Percentiles rank a stretch among this genome's conserved stretches.
Evolutionary conservation across 495 filamentous ascomycete genomes (phyloP).

Genomic region (Penicillium goetzii): DNA sequence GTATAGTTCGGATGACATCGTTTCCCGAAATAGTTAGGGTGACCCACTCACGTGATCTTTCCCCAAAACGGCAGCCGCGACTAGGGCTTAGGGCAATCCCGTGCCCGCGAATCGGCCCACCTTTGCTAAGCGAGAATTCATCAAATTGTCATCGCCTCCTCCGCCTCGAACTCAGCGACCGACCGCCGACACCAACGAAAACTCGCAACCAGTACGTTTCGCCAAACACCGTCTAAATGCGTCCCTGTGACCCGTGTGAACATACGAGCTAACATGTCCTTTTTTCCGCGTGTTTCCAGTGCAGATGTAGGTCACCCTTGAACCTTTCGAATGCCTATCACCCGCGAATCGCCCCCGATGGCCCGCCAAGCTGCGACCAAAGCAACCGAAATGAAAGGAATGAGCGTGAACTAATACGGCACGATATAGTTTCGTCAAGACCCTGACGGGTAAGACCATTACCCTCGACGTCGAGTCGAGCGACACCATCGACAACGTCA

Average conservation of each 20-base stretch:
- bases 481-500: constrained; percentile 99
- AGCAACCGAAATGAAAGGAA: constrained; percentile 13
- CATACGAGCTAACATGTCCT: constrained; percentile 41
- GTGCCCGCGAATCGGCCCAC: constrained; percentile 31
- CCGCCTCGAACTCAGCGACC: constrained; percentile 50
- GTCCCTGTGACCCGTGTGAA: constrained; percentile 24
- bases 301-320: constrained; percentile 70
- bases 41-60: constrained; percentile 15
- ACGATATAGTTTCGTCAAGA: constrained; percentile 85
- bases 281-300: constrained; percentile 58
- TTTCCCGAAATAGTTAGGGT: constrained; percentile 4
- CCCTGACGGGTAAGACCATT: constrained; percentile 99
- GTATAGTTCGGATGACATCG: constrained; percentile 5
- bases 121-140: constrained; percentile 53
- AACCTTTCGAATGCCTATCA: constrained; percentile 24
- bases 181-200: constrained; percentile 55
- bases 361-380: constrained; percentile 17
- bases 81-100: constrained; percentile 48
- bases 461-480: constrained; percentile 99
- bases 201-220: constrained; percentile 64
- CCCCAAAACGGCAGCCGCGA: constrained; percentile 21
- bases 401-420: constrained; percentile 43
- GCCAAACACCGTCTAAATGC: constrained; percentile 18
- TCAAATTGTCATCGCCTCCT: constrained; percentile 51
- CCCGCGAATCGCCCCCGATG: constrained; percentile 19